Conservation (phyloP, 352 stramenopile genomes). For the Phytopythium helicoides region DNA sequence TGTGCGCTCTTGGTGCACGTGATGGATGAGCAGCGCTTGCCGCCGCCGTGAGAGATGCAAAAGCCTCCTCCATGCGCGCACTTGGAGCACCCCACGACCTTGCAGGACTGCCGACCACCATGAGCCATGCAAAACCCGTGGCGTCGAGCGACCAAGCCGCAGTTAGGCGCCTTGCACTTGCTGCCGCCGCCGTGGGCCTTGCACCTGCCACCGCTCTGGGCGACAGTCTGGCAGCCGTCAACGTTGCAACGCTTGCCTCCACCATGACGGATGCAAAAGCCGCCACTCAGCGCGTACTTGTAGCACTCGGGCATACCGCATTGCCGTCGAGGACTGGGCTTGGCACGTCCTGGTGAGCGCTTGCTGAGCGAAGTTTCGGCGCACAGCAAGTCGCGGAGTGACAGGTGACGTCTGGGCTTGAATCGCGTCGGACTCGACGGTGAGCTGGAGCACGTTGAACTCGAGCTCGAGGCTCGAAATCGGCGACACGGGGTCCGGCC, state of each 20-base stretch:
- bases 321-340: constrained; percentile 47
- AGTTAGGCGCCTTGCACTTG: constrained; percentile 66
- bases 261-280: constrained; percentile 74
- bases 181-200: constrained; percentile 83
- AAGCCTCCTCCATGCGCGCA: constrained; percentile 75
- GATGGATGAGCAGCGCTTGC: constrained; percentile 61
- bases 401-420: constrained; percentile 42
- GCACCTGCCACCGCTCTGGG: constrained; percentile 77
- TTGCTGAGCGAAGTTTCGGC: constrained; percentile 14
- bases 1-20: constrained; percentile 70
- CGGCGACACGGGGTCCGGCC: too few relatives aligned
- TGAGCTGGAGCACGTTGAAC: neutral
- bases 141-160: constrained; percentile 57
- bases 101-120: constrained; percentile 71
- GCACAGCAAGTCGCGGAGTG: constrained; percentile 53
- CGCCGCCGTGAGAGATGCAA: constrained; percentile 72
- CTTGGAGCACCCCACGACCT: constrained; percentile 60
- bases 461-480: too few relatives aligned
- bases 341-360: constrained; percentile 10
- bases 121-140: constrained; percentile 78
- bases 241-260: constrained; percentile 72
- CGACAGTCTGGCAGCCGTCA: constrained; percentile 59
- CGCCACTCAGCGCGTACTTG: constrained; percentile 68
- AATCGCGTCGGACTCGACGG: constrained; percentile 1
- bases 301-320: constrained; percentile 50